Percentiles rank a stretch among this genome's conserved stretches.
Evolutionary conservation across 2,329 filamentous ascomycete species (phyloP).

Genomic region (Nothophoma quercina): DNA sequence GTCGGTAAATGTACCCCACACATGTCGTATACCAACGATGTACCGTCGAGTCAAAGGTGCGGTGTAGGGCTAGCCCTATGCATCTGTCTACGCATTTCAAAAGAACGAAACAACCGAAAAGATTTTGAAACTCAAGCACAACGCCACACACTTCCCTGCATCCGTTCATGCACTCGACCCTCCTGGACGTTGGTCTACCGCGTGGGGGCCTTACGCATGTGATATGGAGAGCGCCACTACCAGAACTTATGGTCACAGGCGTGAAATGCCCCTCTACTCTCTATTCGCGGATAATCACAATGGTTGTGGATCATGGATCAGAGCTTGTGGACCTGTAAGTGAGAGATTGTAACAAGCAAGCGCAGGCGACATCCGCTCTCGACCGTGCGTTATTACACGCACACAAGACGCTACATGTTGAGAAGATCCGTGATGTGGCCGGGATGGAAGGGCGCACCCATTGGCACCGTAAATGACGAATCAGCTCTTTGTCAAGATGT

Average conservation of each 20-base stretch:
- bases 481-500: background rate
- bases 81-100: background rate
- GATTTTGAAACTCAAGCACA: background rate
- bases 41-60: background rate
- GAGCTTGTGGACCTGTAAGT: background rate
- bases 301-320: background rate
- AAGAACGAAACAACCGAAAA: background rate
- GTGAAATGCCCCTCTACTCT: background rate
- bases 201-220: background rate
- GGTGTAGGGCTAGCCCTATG: slow-evolving; percentile 9
- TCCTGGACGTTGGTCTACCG: background rate
- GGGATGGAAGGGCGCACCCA: background rate
- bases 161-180: background rate
- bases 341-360: background rate
- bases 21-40: background rate
- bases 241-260: background rate
- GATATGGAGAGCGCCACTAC: background rate
- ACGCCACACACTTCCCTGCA: background rate
- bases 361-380: background rate
- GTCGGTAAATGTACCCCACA: background rate
- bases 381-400: background rate
- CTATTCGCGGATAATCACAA: background rate
- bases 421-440: background rate
- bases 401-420: background rate
- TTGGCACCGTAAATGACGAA: background rate